A percentile compares a stretch with the other conserved stretches of the same genome.
Evolutionary conservation across 305 asterid species (phyloP).

Genomic region (Fraxinus greggii): DNA sequence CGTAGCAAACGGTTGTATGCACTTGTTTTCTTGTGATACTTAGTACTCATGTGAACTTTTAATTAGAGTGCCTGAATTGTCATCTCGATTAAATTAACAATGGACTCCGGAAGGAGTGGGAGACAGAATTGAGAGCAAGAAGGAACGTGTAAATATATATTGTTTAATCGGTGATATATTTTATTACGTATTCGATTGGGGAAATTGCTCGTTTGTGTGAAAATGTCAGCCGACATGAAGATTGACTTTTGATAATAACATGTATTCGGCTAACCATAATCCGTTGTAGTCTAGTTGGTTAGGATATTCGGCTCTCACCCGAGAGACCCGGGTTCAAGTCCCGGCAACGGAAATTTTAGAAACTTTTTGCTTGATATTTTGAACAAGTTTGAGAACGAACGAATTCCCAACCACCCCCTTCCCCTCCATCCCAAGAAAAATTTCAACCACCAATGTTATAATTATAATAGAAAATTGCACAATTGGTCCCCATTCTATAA

Average conservation of each 20-base stretch:
- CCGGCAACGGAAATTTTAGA: conserved; percentile 79
- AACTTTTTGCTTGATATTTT: background rate
- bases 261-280: background rate
- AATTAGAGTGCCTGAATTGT: background rate
- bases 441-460: too few species aligned
- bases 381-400: background rate
- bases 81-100: background rate
- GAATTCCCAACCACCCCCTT: too few species aligned
- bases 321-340: conserved; percentile 97
- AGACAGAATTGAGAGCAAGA: background rate
- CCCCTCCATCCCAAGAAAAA: too few species aligned
- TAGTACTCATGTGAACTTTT: background rate
- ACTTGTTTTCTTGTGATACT: background rate
- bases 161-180: too few species aligned
- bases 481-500: background rate
- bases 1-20: background rate
- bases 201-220: background rate
- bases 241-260: too few species aligned
- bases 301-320: conserved; percentile 99
- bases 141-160: background rate
- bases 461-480: background rate
- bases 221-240: background rate
- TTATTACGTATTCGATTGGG: background rate
- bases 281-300: conserved; percentile 91
- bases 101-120: background rate